Percentiles rank a stretch among this genome's conserved stretches.
phyloP scores from a whole-genome alignment of 176 grass and related monocot species.

The Canna indica region DNA sequence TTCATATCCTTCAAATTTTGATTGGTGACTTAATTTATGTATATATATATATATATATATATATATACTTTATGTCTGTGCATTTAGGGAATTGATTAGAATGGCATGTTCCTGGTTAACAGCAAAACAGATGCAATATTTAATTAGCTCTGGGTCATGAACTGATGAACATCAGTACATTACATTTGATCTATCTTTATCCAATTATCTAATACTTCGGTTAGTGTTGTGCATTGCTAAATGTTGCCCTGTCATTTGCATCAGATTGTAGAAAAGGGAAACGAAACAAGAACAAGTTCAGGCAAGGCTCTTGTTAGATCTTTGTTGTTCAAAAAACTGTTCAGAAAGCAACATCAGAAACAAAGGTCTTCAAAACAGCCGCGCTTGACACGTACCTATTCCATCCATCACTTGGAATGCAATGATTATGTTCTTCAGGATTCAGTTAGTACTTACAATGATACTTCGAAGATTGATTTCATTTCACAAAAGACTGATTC shows the following conservation, averaged over 20 bases:
- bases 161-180: no score
- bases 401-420: slow-evolving; percentile 71
- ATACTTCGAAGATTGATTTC: slow-evolving; percentile 22
- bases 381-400: slow-evolving; percentile 61
- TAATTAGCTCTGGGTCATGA: no score
- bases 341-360: slow-evolving; percentile 58
- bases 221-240: background rate
- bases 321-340: slow-evolving; percentile 58
- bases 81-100: no score
- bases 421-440: slow-evolving; percentile 52
- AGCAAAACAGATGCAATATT: no score
- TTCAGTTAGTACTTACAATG: slow-evolving; percentile 7
- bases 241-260: background rate
- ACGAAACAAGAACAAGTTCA: slow-evolving; percentile 33
- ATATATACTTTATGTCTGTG: no score
- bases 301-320: slow-evolving; percentile 52
- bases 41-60: no score
- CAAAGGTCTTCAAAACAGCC: slow-evolving; percentile 66
- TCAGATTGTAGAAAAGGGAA: background rate
- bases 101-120: no score
- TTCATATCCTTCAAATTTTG: background rate
- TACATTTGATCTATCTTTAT: background rate
- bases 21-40: no score
- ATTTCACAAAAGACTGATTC: slow-evolving; percentile 6
- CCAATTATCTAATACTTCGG: background rate